phyloP scores from a whole-genome alignment of 768 basidiomycete species.

The Myochromella boudieri region DNA sequence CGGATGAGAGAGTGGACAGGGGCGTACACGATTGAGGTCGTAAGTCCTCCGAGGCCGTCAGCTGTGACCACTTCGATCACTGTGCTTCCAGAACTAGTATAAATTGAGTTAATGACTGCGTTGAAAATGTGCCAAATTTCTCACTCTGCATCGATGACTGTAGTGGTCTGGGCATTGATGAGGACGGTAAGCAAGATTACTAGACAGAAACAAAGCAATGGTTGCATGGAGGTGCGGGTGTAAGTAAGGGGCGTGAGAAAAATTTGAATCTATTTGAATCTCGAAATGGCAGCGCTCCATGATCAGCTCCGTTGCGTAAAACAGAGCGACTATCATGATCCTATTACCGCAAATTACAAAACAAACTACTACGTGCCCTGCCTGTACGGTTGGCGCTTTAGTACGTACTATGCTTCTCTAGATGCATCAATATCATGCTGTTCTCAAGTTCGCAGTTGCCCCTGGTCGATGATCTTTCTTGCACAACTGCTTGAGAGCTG shows the following conservation, averaged over 20 bases:
- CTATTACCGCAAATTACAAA: too few relatives aligned
- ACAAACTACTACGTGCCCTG: too few relatives aligned
- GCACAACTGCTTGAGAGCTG: too few relatives aligned
- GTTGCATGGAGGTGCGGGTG: constrained; percentile 12
- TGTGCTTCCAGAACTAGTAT: constrained; percentile 41
- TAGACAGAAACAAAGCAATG: constrained; percentile 12
- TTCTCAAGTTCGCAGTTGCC: too few relatives aligned
- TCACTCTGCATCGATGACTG: constrained; percentile 42
- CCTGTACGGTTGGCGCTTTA: too few relatives aligned
- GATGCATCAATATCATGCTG: too few relatives aligned
- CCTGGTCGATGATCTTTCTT: too few relatives aligned
- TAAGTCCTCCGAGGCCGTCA: constrained; percentile 8
- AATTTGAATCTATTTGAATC: too few relatives aligned
- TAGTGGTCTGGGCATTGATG: constrained; percentile 46
- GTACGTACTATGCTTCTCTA: too few relatives aligned
- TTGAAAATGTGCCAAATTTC: neutral
- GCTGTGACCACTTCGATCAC: constrained; percentile 42
- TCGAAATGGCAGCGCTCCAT: too few relatives aligned
- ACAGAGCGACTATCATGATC: too few relatives aligned
- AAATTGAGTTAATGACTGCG: neutral
- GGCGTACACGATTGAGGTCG: constrained; percentile 18
- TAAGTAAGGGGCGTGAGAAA: constrained; percentile 12
- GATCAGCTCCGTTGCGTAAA: too few relatives aligned
- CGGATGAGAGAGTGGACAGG: neutral
- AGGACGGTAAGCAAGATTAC: constrained; percentile 19